Base-by-base conservation (phyloP, 1,284 basidiomycete species). In the Tilletia caries region DNA sequence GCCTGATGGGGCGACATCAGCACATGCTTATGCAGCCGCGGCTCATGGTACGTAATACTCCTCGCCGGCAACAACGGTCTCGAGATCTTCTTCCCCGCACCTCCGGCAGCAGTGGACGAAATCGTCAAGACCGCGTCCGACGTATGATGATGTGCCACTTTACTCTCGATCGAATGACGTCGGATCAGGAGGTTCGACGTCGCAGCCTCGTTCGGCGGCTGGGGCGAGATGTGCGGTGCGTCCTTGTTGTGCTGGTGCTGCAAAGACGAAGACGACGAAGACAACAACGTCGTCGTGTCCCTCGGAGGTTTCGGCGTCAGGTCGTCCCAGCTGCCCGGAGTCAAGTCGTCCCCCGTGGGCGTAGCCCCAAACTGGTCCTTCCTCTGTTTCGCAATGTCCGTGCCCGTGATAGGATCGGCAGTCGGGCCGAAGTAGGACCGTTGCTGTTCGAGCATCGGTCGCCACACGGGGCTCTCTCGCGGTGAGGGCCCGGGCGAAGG, bases 11-110 rank as follows among this genome's bases (percentile, higher is more conserved):
- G 77, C 20, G 79, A 77, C 76, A 78, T 74, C 44, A 76, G 71
- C 29, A 77, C 75, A 33, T 79, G 73, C 70, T 77, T 75, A 65
- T 79, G 74, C 67, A 79, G 60, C 2, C 76, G 68, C 33, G 78
- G 80, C 70, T 80, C 79, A 67, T 82, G 78, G 70, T 79, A 80
- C 5, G 80, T 80, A 70, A 81, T 81, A 64, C 75, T 77, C 27
- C 79, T 67, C 20, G 79, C 72, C 1, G 79, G 79, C 67, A 79
- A 58, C 71, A 77, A 50, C 1, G 79, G 79, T 18, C 78, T 60
- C 52, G 50, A 50, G 8, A 68, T 27, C 67, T 74, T 20, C 60
- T 70, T 65, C 67, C 67, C 37, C 46, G 18, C 23, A 20, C 4
- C 10, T n/a, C 12, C 10, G 60, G 32, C 15, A 8, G 60, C 10